A percentile compares a stretch with the other conserved stretches of the same genome.
Conservation (phyloP, 2,329 filamentous ascomycete species). For the Phialemoniopsis sp. region DNA sequence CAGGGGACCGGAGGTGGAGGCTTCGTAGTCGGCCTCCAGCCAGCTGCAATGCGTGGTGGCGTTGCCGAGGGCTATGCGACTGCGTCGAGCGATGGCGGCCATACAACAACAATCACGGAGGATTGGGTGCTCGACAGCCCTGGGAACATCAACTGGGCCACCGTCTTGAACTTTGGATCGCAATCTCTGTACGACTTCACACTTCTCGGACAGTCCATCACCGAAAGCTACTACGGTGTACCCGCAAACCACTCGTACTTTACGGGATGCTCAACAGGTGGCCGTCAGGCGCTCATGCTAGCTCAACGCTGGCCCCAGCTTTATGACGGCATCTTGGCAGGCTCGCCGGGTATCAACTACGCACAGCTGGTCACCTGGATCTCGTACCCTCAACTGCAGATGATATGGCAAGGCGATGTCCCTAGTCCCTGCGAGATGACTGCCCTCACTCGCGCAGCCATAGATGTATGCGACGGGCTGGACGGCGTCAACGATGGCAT, state of each 20-base stretch:
- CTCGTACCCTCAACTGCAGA: conserved; percentile 24
- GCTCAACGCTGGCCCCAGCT: conserved; percentile 47
- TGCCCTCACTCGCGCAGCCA: conserved; percentile 27
- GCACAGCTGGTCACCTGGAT: conserved; percentile 20
- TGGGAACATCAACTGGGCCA: conserved; percentile 11
- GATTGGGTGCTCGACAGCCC: conserved; percentile 4
- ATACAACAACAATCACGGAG: conserved; percentile 22
- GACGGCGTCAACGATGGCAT: conserved; percentile 40
- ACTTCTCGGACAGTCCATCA: conserved; percentile 41
- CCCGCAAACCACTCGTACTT: conserved; percentile 44
- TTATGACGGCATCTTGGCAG: conserved; percentile 49
- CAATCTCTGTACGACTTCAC: conserved; percentile 39
- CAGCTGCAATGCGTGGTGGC: conserved; percentile 4
- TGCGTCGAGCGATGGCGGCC: conserved; percentile 27
- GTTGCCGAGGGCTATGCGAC: conserved; percentile 9
- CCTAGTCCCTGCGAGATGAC: conserved; percentile 29
- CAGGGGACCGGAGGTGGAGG: conserved; percentile 27
- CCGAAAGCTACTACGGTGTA: conserved; percentile 40
- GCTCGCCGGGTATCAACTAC: conserved; percentile 32
- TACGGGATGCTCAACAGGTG: conserved; percentile 50
- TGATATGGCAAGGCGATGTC: conserved; percentile 12
- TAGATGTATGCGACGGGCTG: conserved; percentile 36
- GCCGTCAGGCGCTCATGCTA: conserved; percentile 47
- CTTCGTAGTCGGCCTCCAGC: conserved; percentile 14
- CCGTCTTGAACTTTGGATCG: conserved; percentile 25